phyloP scores from a whole-genome alignment of 2,329 filamentous ascomycete genomes.

The Leptographium wingfieldii region DNA sequence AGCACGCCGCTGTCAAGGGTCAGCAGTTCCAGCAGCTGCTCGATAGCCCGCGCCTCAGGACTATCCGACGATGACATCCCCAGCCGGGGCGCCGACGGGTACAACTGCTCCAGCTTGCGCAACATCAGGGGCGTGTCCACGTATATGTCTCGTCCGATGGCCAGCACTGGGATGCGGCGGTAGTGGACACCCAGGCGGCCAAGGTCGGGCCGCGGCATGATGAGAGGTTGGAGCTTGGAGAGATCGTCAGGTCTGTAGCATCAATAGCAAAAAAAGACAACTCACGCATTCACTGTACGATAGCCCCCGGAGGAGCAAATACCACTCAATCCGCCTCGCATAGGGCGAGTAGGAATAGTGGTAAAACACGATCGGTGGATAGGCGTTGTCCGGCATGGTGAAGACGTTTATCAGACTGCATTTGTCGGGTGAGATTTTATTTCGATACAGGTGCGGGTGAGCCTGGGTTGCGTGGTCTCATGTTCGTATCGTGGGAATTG shows the following conservation, averaged over 20 bases:
- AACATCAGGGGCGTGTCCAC: conserved; percentile 59
- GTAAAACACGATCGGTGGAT: conserved; percentile 42
- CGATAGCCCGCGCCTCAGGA: conserved; percentile 31
- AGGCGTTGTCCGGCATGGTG: background rate
- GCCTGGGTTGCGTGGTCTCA: background rate
- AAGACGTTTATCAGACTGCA: background rate
- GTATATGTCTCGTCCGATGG: conserved; percentile 56
- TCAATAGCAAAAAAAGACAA: conserved; percentile 7
- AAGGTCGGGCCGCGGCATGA: conserved; percentile 55
- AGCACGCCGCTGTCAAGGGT: conserved; percentile 48
- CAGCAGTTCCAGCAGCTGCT: conserved; percentile 43
- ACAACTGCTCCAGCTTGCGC: conserved; percentile 41
- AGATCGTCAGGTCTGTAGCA: background rate
- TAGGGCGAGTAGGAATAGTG: conserved; percentile 56
- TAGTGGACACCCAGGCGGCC: conserved; percentile 48
- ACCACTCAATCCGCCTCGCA: conserved; percentile 52
- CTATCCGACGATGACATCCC: conserved; percentile 17
- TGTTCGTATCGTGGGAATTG: background rate
- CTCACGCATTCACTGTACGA: conserved; percentile 55
- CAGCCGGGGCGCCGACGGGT: conserved; percentile 22
- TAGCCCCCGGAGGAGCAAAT: conserved; percentile 52
- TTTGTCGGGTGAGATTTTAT: background rate
- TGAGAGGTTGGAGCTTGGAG: conserved; percentile 49
- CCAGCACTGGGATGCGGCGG: conserved; percentile 55
- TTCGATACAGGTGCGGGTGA: background rate